Conservation (phyloP, 345 rosid genomes). For the Noccaea caerulescens region DNA sequence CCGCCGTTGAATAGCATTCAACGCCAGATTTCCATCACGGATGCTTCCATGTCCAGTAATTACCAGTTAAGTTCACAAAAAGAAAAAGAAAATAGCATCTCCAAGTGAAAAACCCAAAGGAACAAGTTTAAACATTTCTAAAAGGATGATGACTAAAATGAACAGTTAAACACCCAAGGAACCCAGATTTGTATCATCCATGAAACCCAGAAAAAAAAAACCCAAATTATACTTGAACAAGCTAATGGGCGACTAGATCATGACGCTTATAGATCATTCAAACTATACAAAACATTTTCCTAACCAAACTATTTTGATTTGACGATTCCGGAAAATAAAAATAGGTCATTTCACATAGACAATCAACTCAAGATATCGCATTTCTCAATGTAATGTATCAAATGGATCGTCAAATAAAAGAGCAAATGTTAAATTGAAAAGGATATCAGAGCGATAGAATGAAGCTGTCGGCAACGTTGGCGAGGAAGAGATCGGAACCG, state of each 20-base stretch:
- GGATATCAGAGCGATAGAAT: constrained; percentile 91
- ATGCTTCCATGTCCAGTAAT: constrained; percentile 76
- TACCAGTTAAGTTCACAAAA: constrained; percentile 56
- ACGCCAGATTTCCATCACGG: constrained; percentile 61
- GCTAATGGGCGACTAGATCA: neutral
- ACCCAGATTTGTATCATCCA: neutral
- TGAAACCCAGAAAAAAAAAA: neutral
- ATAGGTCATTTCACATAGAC: neutral
- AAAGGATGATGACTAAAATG: neutral
- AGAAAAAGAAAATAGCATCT: neutral
- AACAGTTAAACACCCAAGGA: neutral
- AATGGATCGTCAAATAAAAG: neutral
- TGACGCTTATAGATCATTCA: constrained; percentile 23
- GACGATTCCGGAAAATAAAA: neutral
- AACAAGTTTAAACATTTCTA: constrained; percentile 5
- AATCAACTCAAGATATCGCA: neutral
- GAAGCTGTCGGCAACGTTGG: constrained; percentile 57
- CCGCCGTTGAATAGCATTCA: constrained; percentile 90
- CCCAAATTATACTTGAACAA: neutral
- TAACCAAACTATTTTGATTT: neutral
- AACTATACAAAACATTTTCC: constrained; percentile 8
- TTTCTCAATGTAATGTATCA: constrained; percentile 13
- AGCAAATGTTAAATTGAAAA: constrained; percentile 24
- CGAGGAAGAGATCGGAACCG: constrained; percentile 71
- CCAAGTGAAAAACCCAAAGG: neutral